Conservation (phyloP, 2,329 filamentous ascomycete species). For the Bipolaris zeicola region DNA sequence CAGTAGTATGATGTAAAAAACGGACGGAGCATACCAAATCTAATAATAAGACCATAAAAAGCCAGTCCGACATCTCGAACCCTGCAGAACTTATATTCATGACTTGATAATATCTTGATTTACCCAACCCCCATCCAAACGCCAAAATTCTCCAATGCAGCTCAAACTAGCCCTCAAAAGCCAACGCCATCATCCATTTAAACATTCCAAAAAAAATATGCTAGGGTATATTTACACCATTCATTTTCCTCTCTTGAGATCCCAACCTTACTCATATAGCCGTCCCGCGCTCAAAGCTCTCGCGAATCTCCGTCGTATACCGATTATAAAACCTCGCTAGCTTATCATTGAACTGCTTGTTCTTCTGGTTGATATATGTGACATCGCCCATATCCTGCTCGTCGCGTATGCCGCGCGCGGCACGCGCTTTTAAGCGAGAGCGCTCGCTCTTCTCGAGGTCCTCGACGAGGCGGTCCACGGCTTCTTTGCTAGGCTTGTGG, state of each 20-base stretch:
- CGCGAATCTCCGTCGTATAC: conserved; percentile 95
- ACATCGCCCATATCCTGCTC: conserved; percentile 84
- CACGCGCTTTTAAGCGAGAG: conserved; percentile 80
- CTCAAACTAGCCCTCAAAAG: neutral
- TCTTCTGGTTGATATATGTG: conserved; percentile 99
- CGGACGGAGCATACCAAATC: conserved; percentile 9
- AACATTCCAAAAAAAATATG: conserved; percentile 4
- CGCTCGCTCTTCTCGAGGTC: conserved; percentile 91
- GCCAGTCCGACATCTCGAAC: neutral
- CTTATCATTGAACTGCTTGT: conserved; percentile 99
- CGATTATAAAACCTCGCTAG: conserved; percentile 96
- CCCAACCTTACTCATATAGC: conserved; percentile 68
- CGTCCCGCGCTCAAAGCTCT: conserved; percentile 96
- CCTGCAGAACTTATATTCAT: neutral
- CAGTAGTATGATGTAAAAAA: conserved; percentile 45
- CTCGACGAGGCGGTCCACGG: conserved; percentile 83
- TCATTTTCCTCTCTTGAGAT: neutral
- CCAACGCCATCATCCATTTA: conserved; percentile 9
- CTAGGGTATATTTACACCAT: conserved; percentile 35
- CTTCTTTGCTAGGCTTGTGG: conserved; percentile 84
- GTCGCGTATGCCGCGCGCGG: conserved; percentile 72
- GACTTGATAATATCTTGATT: neutral
- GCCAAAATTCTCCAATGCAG: conserved; percentile 2
- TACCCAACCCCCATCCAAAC: neutral
- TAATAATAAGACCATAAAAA: conserved; percentile 3